Base-by-base conservation (phyloP, 345 rosid genomes). In the Turritis glabra region DNA sequence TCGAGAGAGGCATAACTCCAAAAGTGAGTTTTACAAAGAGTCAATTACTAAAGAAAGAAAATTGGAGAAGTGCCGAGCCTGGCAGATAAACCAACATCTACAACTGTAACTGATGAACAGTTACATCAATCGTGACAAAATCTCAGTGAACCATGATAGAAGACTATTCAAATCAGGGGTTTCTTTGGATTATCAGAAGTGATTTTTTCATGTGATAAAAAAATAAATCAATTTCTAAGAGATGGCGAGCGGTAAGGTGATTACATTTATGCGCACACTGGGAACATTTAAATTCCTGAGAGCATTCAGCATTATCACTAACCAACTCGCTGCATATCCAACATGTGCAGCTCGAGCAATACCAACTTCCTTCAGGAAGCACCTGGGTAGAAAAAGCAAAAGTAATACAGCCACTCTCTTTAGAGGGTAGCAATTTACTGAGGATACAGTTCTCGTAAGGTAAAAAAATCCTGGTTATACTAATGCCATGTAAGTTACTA, bases 181-280 rank as follows among this genome's bases (percentile, higher is more conserved):
- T 44, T 73, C 26, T 5, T 62, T 71, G 18, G 27, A 50, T 60
- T 9, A 44, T 21, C 62, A 40, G 15, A 75, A 74, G 59, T 67
- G 0, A 51, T n/a, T n/a, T n/a, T 15, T 64, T 52, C 38, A 53
- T 5, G 48, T 40, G 56, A 60, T 41, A 61, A 17, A 53, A 15
- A 61, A 26, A 13, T 47, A 21, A 64, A 64, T 37, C 30, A 48
- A 48, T 55, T 27, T 26, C n/a, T 55, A 71, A 71, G 17, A 50
- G 62, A 67, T 71, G 22, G 57, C 11, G 12, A 56, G 52, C 2
- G 8, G 52, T 47, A 41, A 40, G 74, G 32, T 61, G 63, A 72
- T 84, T 88, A 94, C 98, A 94, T 83, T 88, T 94, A 73, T 87
- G 89, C 73, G 87, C 95, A 53, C 98, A 94, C 81, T 88, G 98